Evolutionary conservation across 129 eudicot genomes (phyloP).

Genomic region (Lactuca saligna): DNA sequence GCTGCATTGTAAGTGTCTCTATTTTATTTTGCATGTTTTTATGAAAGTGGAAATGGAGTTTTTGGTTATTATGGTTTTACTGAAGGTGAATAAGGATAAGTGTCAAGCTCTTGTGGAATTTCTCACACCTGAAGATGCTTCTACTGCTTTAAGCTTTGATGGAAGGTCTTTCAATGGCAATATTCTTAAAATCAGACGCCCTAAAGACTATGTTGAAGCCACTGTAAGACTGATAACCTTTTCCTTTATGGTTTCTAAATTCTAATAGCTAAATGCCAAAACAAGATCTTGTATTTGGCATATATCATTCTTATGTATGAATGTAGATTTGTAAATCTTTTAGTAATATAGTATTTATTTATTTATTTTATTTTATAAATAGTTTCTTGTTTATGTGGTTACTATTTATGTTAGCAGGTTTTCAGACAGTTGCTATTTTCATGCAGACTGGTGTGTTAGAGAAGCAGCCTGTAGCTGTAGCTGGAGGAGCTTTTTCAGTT

Average conservation of each 20-base stretch:
- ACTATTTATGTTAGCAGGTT: conserved; percentile 98
- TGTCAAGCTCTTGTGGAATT: conserved; percentile 94
- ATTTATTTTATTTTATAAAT: neutral
- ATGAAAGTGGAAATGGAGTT: neutral
- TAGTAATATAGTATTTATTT: neutral
- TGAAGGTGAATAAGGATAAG: conserved; percentile 95
- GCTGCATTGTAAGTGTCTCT: conserved; percentile 73
- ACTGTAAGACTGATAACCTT: conserved; percentile 64
- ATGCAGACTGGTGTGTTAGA: conserved; percentile 92
- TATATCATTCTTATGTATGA: too few species aligned
- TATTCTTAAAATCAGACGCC: conserved; percentile 79
- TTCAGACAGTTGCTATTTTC: conserved; percentile 99
- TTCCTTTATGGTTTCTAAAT: conserved; percentile 4
- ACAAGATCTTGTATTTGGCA: conserved; percentile 4
- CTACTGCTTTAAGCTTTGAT: conserved; percentile 73
- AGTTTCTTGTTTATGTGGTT: conserved; percentile 39
- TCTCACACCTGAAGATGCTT: conserved; percentile 93
- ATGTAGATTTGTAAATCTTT: neutral
- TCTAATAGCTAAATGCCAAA: neutral
- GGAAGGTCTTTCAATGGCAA: conserved; percentile 71
- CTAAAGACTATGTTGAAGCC: conserved; percentile 70
- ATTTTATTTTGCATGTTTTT: conserved; percentile 3
- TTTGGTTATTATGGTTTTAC: conserved; percentile 13
- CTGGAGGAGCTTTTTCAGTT: conserved; percentile 43
- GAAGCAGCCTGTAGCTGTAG: conserved; percentile 37